Evolutionary conservation across 495 filamentous ascomycete genomes (phyloP), one percentile per base, ranked within the genome.

Genomic region (Xylaria telfairii): DNA sequence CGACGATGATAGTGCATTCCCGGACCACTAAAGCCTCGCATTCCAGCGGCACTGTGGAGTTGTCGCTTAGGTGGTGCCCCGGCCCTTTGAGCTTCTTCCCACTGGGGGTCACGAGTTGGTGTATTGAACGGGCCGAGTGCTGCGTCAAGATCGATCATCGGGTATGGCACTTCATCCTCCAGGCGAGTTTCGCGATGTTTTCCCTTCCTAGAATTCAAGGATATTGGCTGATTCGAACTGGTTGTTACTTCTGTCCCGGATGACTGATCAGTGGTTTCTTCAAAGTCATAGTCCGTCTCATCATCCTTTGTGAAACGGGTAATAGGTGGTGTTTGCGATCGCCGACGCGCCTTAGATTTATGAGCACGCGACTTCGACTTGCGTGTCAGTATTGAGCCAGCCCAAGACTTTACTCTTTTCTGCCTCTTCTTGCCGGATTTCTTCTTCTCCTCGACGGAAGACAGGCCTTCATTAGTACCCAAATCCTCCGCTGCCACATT

Each of bases 71-170:
- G 86, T 21, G 86, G 81, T 15, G 87, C 90, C 32, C 87, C 89
- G 61, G 86, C 88, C 51, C 83, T 76, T 70, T 88, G 85, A 24
- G 86, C 85, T 13, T 81, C 82, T 41, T 88, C 86, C 87, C 87
- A 88, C 69, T 87, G 86, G 19, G 85, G 78, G 72, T 87, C 87
- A 62, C 80, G 82, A 69, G 87, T 82, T 4, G 93, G 93, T 1
- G 93, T 95, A 75, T 96, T 94, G 81, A 97, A 97, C 0, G 96
- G 94, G 3, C 93, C 93, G 13, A 99, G 83, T n/a, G 95, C 96
- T 44, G 95, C 96, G 84, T 99, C 96, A 49, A 99, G 83, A 81
- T 99, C 96, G 65, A 99, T 95, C 69, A 97, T 88, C 6, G 92
- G 92, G 73, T 90, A 94, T 59, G 90, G 83, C 2, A 83, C 72